phyloP scores from a whole-genome alignment of 257 asterid species.

The Solanum pimpinellifolium region DNA sequence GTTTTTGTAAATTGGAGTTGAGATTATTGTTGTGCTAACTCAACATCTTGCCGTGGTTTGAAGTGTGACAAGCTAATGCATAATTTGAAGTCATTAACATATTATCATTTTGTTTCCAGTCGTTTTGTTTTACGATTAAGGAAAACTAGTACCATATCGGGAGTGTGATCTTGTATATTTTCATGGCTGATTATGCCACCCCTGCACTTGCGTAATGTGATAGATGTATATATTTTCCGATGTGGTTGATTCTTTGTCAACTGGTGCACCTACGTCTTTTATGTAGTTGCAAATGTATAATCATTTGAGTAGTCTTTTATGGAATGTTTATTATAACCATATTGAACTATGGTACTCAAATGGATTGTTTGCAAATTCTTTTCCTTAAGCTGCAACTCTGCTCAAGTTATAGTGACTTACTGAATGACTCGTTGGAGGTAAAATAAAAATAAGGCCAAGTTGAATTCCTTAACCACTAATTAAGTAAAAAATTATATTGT shows the following conservation, averaged over 20 bases:
- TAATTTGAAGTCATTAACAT: neutral
- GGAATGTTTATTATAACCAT: too few species aligned
- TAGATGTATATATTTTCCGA: neutral
- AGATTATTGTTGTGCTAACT: neutral
- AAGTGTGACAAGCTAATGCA: neutral
- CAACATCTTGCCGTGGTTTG: neutral
- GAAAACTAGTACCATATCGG: neutral
- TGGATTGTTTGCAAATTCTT: neutral
- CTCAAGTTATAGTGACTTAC: neutral
- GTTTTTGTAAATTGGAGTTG: neutral
- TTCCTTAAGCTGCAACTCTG: neutral
- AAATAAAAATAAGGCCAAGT: neutral
- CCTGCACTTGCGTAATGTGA: neutral
- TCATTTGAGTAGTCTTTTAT: neutral
- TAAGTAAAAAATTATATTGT: neutral
- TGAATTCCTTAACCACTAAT: neutral
- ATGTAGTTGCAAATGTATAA: neutral
- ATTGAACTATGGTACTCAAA: too few species aligned
- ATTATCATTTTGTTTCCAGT: neutral
- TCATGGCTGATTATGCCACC: neutral
- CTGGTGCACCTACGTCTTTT: neutral
- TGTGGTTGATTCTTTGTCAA: neutral
- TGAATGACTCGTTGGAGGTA: neutral
- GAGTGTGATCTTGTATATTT: neutral
- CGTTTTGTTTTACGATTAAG: neutral